Evolutionary conservation across 2,329 filamentous ascomycete genomes (phyloP), one percentile per base, ranked within the genome.

Genomic region (Aspergillus brasiliensis): DNA sequence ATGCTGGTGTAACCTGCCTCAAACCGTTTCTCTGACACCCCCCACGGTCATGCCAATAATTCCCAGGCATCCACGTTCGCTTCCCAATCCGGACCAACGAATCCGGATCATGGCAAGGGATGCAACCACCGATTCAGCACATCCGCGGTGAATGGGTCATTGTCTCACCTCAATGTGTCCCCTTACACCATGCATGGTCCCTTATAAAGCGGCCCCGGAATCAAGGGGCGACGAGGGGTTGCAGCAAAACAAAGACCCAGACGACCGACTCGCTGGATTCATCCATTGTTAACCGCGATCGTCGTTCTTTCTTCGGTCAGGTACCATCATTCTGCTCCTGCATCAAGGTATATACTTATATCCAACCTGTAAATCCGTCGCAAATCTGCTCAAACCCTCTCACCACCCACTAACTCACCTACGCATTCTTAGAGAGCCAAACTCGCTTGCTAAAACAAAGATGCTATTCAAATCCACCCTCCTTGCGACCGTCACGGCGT

Each of bases 391-490:
- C 31, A 34, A 13, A 34, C 5, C 40, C 40, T 44, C 40, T 11
- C 40, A 6, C 13, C 4, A 38, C 3, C 40, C 19, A 15, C 10
- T 21, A 34, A 34, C 11, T 34, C 40, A 15, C 19, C 15, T 11
- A 44, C 40, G 15, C 40, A 44, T 23, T 42, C 40, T 23, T 13
- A 13, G 10, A 13, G 5, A 23, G 3, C 19, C 40, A 44, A 21
- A 44, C 5, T 42, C 13, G 17, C 10, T 21, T 5, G 17, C 17
- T 17, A 44, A 42, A 17, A 44, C 13, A 23, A 59, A 19, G 31
- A 66, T 66, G 65, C 31, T 49, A 21, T 49, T 46, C 27, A 56
- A 53, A 21, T 23, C 60, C 11, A 11, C 31, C 25, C 17, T 63
- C 25, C 37, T 38, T 8, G 48, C 40, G 11, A 44, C 19, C 10